Percentiles rank a stretch among this genome's conserved stretches.
These are phyloP conservation scores for Marasmius fiardii DNA, from an alignment of 1,284 basidiomycete species.

Conservation along the genomic window DNA sequence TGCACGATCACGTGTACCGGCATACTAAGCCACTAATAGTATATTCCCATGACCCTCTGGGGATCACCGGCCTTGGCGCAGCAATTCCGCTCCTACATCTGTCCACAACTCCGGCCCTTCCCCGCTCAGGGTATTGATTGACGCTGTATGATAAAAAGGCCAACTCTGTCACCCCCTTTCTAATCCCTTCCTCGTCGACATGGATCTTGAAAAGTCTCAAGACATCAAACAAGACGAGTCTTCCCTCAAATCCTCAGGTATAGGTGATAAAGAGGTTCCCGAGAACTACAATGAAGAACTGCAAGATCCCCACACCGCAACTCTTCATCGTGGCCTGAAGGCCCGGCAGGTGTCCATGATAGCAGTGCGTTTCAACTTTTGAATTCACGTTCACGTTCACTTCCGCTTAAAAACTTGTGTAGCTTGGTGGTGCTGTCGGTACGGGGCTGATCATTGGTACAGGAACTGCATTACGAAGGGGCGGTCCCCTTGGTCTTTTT, in stretches of 20 bases:
- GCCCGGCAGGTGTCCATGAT: conserved; percentile 74
- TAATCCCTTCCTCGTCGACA: neutral
- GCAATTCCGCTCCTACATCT: too few species aligned
- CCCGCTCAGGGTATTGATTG: neutral
- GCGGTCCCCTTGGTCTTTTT: conserved; percentile 47
- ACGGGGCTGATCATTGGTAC: conserved; percentile 78
- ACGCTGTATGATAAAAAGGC: neutral
- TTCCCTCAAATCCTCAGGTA: neutral
- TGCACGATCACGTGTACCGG: too few species aligned
- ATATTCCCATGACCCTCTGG: too few species aligned
- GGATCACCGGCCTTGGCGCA: too few species aligned
- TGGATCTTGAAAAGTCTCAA: neutral
- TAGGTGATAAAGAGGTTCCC: neutral
- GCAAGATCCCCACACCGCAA: conserved; percentile 40
- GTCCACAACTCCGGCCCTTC: too few species aligned
- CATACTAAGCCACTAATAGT: too few species aligned
- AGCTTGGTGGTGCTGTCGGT: conserved; percentile 61
- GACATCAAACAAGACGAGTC: neutral
- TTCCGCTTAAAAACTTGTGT: conserved; percentile 5
- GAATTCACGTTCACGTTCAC: too few species aligned
- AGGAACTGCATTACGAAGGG: conserved; percentile 50
- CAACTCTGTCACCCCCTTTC: neutral
- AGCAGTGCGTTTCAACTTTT: conserved; percentile 34
- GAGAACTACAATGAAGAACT: conserved; percentile 31
- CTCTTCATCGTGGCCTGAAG: conserved; percentile 59